Evolutionary conservation across 2,329 filamentous ascomycete species (phyloP), one percentile per base, ranked within the genome.

Genomic region (Exophiala spinifera): DNA sequence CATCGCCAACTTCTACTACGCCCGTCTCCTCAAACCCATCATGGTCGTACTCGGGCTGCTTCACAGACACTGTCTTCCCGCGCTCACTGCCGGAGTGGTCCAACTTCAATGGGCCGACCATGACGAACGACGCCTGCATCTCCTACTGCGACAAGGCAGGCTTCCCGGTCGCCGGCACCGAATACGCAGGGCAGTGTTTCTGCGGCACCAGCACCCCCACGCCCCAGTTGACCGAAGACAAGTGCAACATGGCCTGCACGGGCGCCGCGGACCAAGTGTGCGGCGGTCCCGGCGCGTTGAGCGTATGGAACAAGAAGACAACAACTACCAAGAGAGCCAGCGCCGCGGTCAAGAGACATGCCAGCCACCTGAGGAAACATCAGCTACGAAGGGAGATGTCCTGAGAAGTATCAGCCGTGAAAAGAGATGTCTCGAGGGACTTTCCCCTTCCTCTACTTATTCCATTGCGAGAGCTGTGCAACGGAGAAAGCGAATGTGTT

Each of bases 231-330:
- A 48, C 57, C 19, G 61, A 60, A 31, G 31, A 43, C 5, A 47
- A 62, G 19, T 67, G 65, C 45, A 57, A 54, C 33, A 65, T 64
- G 61, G 43, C 52, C 5, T 67, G 65, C 47, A 62, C 52, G 31
- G 81, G 81, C 10, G 67, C 81, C 56, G 53, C 61, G 2, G 61
- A 59, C 1, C 69, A 80, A 59, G 77, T 72, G 64, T 84, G 81
- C 48, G 81, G 81, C 57, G 81, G 79, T 15, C 68, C 49, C 10
- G 57, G 37, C 2, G 49, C 48, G 4, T 46, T 64, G 25, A 56
- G 51, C 33, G 46, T 64, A 14, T 64, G 49, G 47, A 51, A 28
- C 43, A 59, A 57, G 49, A 39, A 31, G 11, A 25, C 23, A 3
- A 25, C 3, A 10, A 31, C 4, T 2, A 31, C 49, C 3, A 31